Base-by-base conservation (phyloP, 345 rosid genomes). In the Camelina sativa region DNA sequence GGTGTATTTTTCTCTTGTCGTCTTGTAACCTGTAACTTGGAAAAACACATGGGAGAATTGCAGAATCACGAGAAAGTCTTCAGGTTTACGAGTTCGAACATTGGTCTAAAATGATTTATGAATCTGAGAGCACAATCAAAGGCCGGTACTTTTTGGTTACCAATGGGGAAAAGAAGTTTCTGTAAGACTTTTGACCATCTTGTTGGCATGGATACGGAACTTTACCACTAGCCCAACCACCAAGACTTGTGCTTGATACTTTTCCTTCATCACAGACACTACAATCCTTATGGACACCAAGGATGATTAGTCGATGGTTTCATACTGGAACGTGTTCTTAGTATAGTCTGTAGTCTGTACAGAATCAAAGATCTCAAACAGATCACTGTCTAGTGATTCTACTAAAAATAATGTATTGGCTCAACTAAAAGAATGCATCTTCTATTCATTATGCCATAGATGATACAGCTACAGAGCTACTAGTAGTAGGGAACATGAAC, bases 1-100 rank as follows among this genome's bases (percentile, higher is more conserved):
- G 59, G 35, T 63, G 6, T 44, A 15, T 34, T 10, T 28, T 28
- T 28, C 23, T 43, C 46, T 46, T 64, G 80, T 69, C 65, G 15
- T 69, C 53, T 69, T 22, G 43, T 17, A 46, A 15, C 47, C 56
- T 12, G 61, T 30, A 15, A 59, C n/a, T 35, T 59, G 5, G 41
- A 35, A 3, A 55, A 34, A 40, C 11, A 35, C 48, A 19, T 35
- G 70, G 11, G 30, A 32, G 4, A 48, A 6, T 15, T 43, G 5
- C 38, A 59, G 15, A 58, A 2, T 44, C 48, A 43, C 48, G 16
- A 43, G 48, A 43, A 43, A 6, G 48, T 43, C 48, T 16, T 61
- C 50, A 38, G 20, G 6, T 1, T 60, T 16, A 60, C 47, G 28
- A 60, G 47, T 60, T 60, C 48, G 25, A 5, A 0, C 62, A 34